phyloP scores from a whole-genome alignment of 306 rosid species.

The Cucumis cinereus region DNA sequence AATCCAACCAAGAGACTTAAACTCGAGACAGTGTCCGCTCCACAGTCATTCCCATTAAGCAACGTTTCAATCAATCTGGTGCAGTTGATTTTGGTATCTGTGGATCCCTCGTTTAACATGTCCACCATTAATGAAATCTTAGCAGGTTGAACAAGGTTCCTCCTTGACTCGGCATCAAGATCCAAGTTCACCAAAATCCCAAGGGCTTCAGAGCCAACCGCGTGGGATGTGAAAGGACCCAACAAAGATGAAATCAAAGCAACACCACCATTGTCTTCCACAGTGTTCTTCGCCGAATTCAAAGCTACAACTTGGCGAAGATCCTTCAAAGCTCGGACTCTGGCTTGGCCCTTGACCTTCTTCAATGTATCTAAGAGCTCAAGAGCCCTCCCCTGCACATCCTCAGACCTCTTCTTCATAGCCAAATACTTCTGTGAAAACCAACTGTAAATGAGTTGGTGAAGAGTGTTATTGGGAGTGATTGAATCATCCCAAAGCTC shows the following conservation, averaged over 20 bases:
- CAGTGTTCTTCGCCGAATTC: conserved; percentile 31
- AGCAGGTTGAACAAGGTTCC: conserved; percentile 39
- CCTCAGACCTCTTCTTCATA: conserved; percentile 55
- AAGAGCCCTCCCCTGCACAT: conserved; percentile 48
- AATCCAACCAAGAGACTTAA: conserved; percentile 64
- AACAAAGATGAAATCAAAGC: conserved; percentile 34
- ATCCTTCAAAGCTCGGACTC: conserved; percentile 52
- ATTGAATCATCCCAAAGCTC: conserved; percentile 71
- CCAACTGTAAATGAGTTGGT: conserved; percentile 49
- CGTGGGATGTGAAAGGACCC: conserved; percentile 75
- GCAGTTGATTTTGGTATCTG: conserved; percentile 68
- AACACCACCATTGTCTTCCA: conserved; percentile 33
- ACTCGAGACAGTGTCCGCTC: conserved; percentile 33
- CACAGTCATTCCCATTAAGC: conserved; percentile 31
- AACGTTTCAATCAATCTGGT: conserved; percentile 44
- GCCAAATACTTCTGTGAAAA: conserved; percentile 41
- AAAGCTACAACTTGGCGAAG: conserved; percentile 31
- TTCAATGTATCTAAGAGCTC: conserved; percentile 41
- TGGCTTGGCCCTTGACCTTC: conserved; percentile 60
- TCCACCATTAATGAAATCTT: conserved; percentile 64
- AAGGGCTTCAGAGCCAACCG: conserved; percentile 65
- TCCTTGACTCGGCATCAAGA: conserved; percentile 30
- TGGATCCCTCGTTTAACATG: conserved; percentile 68
- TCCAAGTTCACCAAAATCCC: conserved; percentile 57
- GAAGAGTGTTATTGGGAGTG: conserved; percentile 53